Base-by-base conservation (phyloP, 192 early-diverging fungal species). In the Haplosporangium gracile region DNA sequence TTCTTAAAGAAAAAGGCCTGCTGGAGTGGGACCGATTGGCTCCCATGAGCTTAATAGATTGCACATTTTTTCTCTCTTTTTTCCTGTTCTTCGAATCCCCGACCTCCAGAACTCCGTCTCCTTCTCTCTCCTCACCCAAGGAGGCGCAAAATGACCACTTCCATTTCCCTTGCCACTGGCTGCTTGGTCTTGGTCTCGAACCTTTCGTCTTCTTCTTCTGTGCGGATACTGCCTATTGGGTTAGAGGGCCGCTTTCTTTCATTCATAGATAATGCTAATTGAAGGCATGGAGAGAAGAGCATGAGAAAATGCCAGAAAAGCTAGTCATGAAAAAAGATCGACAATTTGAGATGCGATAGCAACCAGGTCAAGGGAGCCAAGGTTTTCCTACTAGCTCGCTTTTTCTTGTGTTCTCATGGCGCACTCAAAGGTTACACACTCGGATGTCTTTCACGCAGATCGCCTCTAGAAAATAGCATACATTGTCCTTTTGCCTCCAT, bases 11-110 rank as follows among this genome's bases (percentile, higher is more conserved):
- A 65, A 26, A 29, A 9, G 29, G 8, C 29, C 15, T 51, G 60
- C 42, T 78, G 77, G 77, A 78, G 77, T n/a, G 43, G 26, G 77
- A 36, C 77, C 77, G 77, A 78, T 78, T 78, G 77, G 77, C 71
- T 71, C 69, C 11, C 39, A 71, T 29, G 43, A 78, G 65, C 77
- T 69, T 55, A 71, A 65, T 65, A 65, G 60, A 65, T 65, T 65
- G 60, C 49, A 10, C 11, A 34, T 26, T 7, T 73, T 73, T 29
- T 43, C 7, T 73, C 9, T 29, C 15, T 42, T 7, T 26, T 43
- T 1, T 65, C 45, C 22, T 36, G 36, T 36, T 24, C 53, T 36
- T 15, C 26, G 57, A 32, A 68, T 29, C 39, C 13, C 45, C 63
- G 32, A 34, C 40, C 7, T 36, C 24, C 16, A n/a, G 26, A n/a